Evolutionary conservation across 1,284 basidiomycete genomes (phyloP).

Genomic region (Tilletia walkeri): DNA sequence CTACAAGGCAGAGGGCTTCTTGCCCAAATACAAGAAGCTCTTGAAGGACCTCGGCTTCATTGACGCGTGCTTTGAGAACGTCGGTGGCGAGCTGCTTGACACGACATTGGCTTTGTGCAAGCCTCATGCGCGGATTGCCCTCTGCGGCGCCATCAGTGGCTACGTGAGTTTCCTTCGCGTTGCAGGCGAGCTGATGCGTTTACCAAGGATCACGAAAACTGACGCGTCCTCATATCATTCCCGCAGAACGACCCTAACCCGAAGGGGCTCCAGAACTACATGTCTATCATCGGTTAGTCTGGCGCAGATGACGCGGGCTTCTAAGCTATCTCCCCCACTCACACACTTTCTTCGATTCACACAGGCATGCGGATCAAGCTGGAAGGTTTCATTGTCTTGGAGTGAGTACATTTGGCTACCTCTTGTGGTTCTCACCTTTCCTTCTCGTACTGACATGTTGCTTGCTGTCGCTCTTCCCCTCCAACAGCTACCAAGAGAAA

Average conservation of each 20-base stretch:
- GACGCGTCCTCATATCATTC: conserved; percentile 24
- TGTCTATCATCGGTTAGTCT: conserved; percentile 63
- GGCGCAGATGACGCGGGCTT: no score
- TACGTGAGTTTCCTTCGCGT: conserved; percentile 29
- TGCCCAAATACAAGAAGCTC: conserved; percentile 60
- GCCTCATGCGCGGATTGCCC: conserved; percentile 71
- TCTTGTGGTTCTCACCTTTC: no score
- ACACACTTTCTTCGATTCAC: not conserved
- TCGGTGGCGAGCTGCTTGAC: conserved; percentile 66
- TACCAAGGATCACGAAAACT: not conserved
- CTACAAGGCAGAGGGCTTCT: conserved; percentile 70
- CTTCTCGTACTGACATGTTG: not conserved
- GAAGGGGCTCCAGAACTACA: conserved; percentile 57
- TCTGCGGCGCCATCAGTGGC: conserved; percentile 70
- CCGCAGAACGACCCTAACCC: conserved; percentile 45
- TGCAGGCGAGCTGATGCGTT: not conserved
- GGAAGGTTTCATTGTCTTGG: conserved; percentile 66
- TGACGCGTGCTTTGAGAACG: conserved; percentile 84
- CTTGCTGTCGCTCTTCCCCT: not conserved
- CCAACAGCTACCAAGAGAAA: conserved; percentile 19
- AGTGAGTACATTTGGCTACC: conserved; percentile 20
- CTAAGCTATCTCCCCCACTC: no score
- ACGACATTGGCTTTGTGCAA: conserved; percentile 70
- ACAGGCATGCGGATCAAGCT: conserved; percentile 69
- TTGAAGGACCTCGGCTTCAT: conserved; percentile 32